Percentiles rank a stretch among this genome's conserved stretches.
These are phyloP conservation scores for Craspedostauros australis DNA, from an alignment of 108 stramenopile genomes.

Conservation along the genomic window DNA sequence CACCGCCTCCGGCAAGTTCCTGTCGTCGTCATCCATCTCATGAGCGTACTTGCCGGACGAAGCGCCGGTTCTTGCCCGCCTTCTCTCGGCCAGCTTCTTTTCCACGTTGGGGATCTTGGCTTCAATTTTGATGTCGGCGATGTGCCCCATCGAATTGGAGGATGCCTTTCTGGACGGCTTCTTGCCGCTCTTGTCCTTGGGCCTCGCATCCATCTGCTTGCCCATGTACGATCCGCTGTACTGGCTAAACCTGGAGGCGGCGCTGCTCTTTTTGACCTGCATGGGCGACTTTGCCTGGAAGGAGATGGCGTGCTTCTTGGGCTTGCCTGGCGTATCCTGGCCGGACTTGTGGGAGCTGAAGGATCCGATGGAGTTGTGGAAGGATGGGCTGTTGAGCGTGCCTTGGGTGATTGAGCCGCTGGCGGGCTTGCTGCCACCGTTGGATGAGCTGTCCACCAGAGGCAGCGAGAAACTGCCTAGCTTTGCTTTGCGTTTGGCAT, in stretches of 20 bases:
- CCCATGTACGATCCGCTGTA: conserved; percentile 11
- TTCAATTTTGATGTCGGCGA: conserved; percentile 21
- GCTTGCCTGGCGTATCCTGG: neutral
- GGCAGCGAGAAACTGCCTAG: no score
- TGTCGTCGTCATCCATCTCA: neutral
- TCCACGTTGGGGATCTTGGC: conserved; percentile 26
- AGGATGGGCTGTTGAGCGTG: no score
- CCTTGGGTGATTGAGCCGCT: no score
- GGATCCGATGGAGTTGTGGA: no score
- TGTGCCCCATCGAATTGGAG: neutral
- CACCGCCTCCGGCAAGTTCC: conserved; percentile 14
- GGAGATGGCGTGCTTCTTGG: conserved; percentile 5
- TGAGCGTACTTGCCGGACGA: no score
- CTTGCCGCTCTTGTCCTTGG: no score
- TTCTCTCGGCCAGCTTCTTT: conserved; percentile 5
- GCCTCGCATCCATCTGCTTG: neutral
- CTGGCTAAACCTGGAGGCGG: neutral
- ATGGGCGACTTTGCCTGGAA: conserved; percentile 11
- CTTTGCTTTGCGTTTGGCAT: no score
- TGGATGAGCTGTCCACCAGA: no score
- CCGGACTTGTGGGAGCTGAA: no score
- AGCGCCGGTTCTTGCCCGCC: neutral
- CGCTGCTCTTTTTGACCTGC: neutral
- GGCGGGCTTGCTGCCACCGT: no score
- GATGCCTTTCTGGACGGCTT: neutral